Percentiles rank a stretch among this genome's conserved stretches.
phyloP scores from a whole-genome alignment of 495 filamentous ascomycete species.

The Xylaria telfairii region DNA sequence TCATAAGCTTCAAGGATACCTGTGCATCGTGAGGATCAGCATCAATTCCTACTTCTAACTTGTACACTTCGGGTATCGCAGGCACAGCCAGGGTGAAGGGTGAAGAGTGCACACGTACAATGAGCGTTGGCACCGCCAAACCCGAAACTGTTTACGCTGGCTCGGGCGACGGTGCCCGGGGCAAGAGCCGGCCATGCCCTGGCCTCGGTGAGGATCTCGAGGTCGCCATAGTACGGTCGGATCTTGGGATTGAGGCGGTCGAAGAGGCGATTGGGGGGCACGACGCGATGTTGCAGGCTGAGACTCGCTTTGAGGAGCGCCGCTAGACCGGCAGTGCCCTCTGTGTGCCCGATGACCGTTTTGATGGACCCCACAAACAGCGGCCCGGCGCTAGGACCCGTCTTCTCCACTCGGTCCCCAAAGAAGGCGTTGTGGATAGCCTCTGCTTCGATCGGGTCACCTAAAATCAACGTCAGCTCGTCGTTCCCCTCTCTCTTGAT shows the following conservation, averaged over 20 bases:
- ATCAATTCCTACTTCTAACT: no score
- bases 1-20: no score
- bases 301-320: constrained; percentile 53
- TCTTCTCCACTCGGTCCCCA: no score
- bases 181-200: background rate
- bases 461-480: no score
- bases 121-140: constrained; percentile 43
- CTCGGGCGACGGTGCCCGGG: background rate
- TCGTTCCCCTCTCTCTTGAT: no score
- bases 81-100: constrained; percentile 29
- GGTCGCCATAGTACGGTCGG: background rate
- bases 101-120: no score
- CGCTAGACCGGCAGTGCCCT: constrained; percentile 51
- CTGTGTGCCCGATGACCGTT: constrained; percentile 55
- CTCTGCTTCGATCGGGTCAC: constrained; percentile 47
- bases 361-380: constrained; percentile 55
- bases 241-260: constrained; percentile 47
- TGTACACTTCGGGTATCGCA: no score
- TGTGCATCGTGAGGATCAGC: no score
- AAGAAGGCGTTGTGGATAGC: constrained; percentile 20
- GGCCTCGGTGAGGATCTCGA: background rate
- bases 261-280: constrained; percentile 43
- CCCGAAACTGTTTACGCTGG: constrained; percentile 28
- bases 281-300: constrained; percentile 48
- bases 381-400: background rate